These are phyloP conservation scores for Syncephalis fuscata DNA, from an alignment of 371 early-diverging fungal species.

Conservation along the genomic window DNA sequence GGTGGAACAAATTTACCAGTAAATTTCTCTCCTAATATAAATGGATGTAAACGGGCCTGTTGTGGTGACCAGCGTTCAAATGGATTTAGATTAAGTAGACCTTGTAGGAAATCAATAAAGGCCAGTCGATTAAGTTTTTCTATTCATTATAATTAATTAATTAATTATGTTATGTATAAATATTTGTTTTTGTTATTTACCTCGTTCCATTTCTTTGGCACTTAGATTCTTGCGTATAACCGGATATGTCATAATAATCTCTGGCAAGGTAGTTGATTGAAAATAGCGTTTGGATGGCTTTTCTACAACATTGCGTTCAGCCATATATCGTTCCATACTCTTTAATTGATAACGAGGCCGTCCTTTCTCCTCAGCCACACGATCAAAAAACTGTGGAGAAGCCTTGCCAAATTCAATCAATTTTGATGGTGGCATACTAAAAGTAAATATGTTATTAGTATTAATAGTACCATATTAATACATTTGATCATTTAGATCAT, in stretches of 20 bases:
- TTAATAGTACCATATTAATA: not conserved
- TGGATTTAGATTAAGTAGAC: constrained; percentile 76
- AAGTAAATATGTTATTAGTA: not conserved
- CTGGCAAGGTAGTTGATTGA: constrained; percentile 49
- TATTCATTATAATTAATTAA: constrained; percentile 9
- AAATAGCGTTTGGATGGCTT: constrained; percentile 82
- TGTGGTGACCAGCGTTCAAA: constrained; percentile 85
- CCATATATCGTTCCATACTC: constrained; percentile 61
- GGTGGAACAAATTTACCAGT: constrained; percentile 34
- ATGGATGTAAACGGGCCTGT: constrained; percentile 86
- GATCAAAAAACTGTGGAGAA: constrained; percentile 50
- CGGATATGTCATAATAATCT: constrained; percentile 66
- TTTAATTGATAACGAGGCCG: constrained; percentile 50
- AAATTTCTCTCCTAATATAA: constrained; percentile 77
- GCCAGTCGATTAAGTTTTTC: constrained; percentile 46
- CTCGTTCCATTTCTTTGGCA: constrained; percentile 48
- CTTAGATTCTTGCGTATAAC: constrained; percentile 40
- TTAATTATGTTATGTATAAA: not conserved
- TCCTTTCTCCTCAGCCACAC: constrained; percentile 11
- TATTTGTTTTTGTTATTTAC: constrained; percentile 7
- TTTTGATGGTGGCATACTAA: constrained; percentile 53
- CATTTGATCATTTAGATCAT: not conserved
- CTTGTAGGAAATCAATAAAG: constrained; percentile 77
- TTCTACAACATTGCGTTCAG: constrained; percentile 50
- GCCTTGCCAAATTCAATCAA: constrained; percentile 76